Evolutionary conservation across 2,329 filamentous ascomycete species (phyloP), one percentile per base, ranked within the genome.

Genomic region (Biscogniauxia sp.): DNA sequence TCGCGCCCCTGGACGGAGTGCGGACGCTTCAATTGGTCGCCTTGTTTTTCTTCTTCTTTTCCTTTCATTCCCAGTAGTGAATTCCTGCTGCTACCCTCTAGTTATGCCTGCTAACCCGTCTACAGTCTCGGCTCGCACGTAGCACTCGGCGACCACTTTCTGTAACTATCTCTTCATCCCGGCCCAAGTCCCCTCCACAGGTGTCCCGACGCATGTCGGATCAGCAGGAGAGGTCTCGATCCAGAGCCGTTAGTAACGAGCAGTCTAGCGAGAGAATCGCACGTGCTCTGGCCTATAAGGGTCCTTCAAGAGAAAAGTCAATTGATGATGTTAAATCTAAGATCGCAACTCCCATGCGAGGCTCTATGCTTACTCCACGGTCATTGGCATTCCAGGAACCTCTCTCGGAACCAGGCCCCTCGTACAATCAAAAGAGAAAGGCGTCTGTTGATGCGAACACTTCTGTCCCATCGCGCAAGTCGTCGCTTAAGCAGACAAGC

Each of bases 141-240:
- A 75, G 78, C 6, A 79, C 82, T 64, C 80, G 82, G 51, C 80
- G 84, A 9, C 84, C 84, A 5, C 75, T 84, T 7, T 87, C 84
- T 11, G 78, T 81, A 6, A 79, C 78, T 23, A 73, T 84, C 19
- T 77, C 81, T 17, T 74, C 78, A 19, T 77, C 81, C 62, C 78
- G 81, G 53, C 76, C 79, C 19, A 73, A 76, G 6, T 85, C 83
- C 1, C 84, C 84, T 53, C 80, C 84, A 17, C 78, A 77, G 53
- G 65, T 83, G 25, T 73, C 75, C 58, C 81, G 84, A 45, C 83
- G 84, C 23, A 75, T 86, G 49, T 87, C 84, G 2, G 84, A 87
- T 57, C 83, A 84, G 66, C 80, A 83, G 64, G 83, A 85, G 49
- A 78, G 75, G 13, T 74, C 76, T 65, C 73, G 78, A 67, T 66